Percentiles rank a stretch among this genome's conserved stretches.
phyloP scores from a whole-genome alignment of 495 filamentous ascomycete genomes.

The Geopyxis carbonaria region DNA sequence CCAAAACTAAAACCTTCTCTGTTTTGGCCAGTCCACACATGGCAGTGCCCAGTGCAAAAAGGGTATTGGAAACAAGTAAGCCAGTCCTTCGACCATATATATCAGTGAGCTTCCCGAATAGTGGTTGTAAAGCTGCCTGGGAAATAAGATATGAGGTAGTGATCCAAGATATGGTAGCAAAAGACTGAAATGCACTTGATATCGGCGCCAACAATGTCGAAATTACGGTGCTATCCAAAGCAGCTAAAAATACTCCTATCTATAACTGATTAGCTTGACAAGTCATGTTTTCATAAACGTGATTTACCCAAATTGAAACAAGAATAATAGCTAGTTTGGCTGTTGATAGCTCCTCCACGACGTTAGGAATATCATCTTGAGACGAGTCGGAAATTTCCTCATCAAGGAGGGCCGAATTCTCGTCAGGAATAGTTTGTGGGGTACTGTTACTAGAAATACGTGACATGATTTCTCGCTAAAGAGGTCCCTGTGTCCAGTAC shows the following conservation, averaged over 20 bases:
- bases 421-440: too few relatives aligned
- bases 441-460: too few relatives aligned
- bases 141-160: slow-evolving; percentile 80
- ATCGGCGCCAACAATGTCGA: slow-evolving; percentile 77
- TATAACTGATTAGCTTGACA: slow-evolving; percentile 30
- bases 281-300: slow-evolving; percentile 14
- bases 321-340: slow-evolving; percentile 31
- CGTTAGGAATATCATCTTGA: too few relatives aligned
- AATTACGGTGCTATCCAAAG: slow-evolving; percentile 67
- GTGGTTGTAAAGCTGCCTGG: slow-evolving; percentile 71
- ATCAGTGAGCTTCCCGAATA: slow-evolving; percentile 74
- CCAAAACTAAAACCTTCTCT: slow-evolving; percentile 57
- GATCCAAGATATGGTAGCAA: slow-evolving; percentile 78
- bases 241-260: slow-evolving; percentile 70
- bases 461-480: too few relatives aligned
- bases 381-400: too few relatives aligned
- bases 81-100: slow-evolving; percentile 69
- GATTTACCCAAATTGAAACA: slow-evolving; percentile 35
- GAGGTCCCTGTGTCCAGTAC: too few relatives aligned
- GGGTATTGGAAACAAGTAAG: slow-evolving; percentile 57
- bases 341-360: slow-evolving; percentile 25
- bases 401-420: too few relatives aligned
- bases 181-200: slow-evolving; percentile 64
- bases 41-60: slow-evolving; percentile 68
- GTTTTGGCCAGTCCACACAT: slow-evolving; percentile 64